Base-by-base conservation (phyloP, 306 rosid species). In the Astragalus glycyphyllos region DNA sequence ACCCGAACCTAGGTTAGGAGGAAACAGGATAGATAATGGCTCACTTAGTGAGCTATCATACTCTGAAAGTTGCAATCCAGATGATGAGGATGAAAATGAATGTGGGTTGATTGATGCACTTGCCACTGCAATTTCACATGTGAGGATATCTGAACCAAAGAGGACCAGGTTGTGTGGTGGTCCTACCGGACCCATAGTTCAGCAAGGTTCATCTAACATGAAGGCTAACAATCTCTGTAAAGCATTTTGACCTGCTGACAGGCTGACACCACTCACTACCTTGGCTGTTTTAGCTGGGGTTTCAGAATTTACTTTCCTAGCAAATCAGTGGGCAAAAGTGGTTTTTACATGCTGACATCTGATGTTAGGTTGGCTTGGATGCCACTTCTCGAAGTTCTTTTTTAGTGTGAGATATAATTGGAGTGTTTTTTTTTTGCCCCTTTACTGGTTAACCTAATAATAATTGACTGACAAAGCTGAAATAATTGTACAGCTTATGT, bases 201-300 rank as follows among this genome's bases (percentile, higher is more conserved):
- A 95, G 88, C 96, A 91, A 70, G 82, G 90, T 77, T 95, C 99
- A 51, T 91, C 99, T 89, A 95, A 91, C 92, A 68, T 94, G 93
- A 89, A 84, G 83, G 82, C 95, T 82, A 94, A 85, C 90, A 85
- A 91, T 85, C 99, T 91, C 75, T 95, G 99, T 85, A 91, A 85
- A 91, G 99, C 99, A 45, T 95, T 91, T 82, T 95, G 85, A 95
- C 86, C 77, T 72, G 86, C 80, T 79, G 82, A 89, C 87, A 63
- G 67, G 78, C 84, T 81, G 82, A 85, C 86, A 42, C 81, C 84
- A 63, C 75, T 60, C 84, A 63, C 75, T 60, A 58, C 77, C 85
- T 75, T 79, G 65, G 61, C 69, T 71, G 75, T 85, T 84, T 50
- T 58, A 45, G 84, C 84, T 83, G 86, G 88, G 88, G 79, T 75